phyloP scores from a whole-genome alignment of 2,329 filamentous ascomycete species.

The Fusarium aywerte region DNA sequence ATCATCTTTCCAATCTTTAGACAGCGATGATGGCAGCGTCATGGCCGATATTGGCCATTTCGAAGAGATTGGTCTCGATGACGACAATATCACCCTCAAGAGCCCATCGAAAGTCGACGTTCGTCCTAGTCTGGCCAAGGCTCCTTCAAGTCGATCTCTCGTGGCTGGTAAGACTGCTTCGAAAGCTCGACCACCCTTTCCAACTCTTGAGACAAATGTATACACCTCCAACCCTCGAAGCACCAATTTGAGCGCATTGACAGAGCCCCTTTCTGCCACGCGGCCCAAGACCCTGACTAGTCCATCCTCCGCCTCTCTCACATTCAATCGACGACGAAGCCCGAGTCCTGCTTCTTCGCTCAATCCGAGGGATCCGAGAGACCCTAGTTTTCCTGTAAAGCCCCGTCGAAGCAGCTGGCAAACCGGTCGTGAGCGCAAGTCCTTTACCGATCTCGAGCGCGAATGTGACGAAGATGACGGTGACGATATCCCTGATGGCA shows the following conservation, averaged over 20 bases:
- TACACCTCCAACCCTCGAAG: constrained; percentile 62
- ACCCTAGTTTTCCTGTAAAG: constrained; percentile 53
- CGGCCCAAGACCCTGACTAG: constrained; percentile 43
- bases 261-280: constrained; percentile 50
- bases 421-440: constrained; percentile 71
- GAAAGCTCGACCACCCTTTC: constrained; percentile 56
- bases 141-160: constrained; percentile 45
- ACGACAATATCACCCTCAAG: constrained; percentile 64
- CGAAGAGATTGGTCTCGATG: constrained; percentile 90
- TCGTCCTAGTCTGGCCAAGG: constrained; percentile 48
- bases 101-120: constrained; percentile 58
- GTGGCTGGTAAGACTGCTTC: constrained; percentile 47
- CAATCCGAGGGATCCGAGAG: constrained; percentile 58
- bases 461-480: constrained; percentile 82
- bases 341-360: constrained; percentile 62
- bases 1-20: constrained; percentile 85
- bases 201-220: constrained; percentile 59
- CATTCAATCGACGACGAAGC: constrained; percentile 58
- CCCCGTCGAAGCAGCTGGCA: constrained; percentile 77
- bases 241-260: constrained; percentile 56
- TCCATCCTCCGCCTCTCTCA: constrained; percentile 53
- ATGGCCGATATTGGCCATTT: constrained; percentile 83
- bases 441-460: constrained; percentile 75
- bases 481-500: constrained; percentile 81
- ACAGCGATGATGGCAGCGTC: constrained; percentile 76